Conservation (phyloP, 306 rosid species). For the Quercus variabilis region DNA sequence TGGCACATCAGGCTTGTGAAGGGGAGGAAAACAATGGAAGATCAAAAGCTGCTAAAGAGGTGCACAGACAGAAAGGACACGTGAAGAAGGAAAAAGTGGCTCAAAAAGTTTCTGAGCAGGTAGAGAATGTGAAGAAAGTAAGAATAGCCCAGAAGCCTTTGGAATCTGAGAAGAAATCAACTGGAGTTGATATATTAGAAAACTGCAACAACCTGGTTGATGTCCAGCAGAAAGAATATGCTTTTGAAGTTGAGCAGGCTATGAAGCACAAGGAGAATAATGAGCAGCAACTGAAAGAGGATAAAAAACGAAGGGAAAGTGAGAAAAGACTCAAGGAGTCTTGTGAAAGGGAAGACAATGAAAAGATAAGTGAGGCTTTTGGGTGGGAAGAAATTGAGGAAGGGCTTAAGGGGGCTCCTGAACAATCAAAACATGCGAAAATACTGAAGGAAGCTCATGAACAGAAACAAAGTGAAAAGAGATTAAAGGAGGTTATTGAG, state of each 20-base stretch:
- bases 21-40: slow-evolving; percentile 37
- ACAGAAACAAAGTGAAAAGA: slow-evolving; percentile 32
- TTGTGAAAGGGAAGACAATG: slow-evolving; percentile 32
- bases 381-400: slow-evolving; percentile 27
- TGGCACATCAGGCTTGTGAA: slow-evolving; percentile 27
- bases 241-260: slow-evolving; percentile 38
- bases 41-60: slow-evolving; percentile 39
- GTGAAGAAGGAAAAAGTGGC: slow-evolving; percentile 41
- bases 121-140: slow-evolving; percentile 32
- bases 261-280: slow-evolving; percentile 29
- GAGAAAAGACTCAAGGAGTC: slow-evolving; percentile 19
- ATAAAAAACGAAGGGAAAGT: slow-evolving; percentile 18
- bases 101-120: slow-evolving; percentile 27
- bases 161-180: slow-evolving; percentile 30
- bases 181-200: slow-evolving; percentile 33
- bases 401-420: slow-evolving; percentile 25
- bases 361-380: slow-evolving; percentile 20
- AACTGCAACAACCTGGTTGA: slow-evolving; percentile 27
- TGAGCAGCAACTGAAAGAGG: slow-evolving; percentile 29
- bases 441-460: slow-evolving; percentile 25
- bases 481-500: slow-evolving; percentile 32
- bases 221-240: slow-evolving; percentile 30
- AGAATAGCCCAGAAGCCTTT: slow-evolving; percentile 21
- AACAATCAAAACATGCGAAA: slow-evolving; percentile 24
- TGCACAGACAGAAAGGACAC: slow-evolving; percentile 29